Base-by-base conservation (phyloP, 495 filamentous ascomycete species). In the Cercophora sp. region DNA sequence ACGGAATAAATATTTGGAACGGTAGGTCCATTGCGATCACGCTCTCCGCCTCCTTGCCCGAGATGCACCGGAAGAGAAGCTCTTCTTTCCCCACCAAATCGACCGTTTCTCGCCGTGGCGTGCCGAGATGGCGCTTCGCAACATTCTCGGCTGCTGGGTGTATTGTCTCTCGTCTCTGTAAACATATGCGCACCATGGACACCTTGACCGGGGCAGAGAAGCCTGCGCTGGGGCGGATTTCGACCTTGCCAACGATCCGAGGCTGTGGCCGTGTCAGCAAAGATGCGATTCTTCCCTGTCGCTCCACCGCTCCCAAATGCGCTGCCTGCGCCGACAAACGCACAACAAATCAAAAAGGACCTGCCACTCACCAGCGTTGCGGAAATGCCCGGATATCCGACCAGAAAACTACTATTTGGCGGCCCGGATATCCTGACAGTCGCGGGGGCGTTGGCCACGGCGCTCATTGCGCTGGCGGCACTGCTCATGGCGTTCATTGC, bases 11-110 rank as follows among this genome's bases (percentile, higher is more conserved):
- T 40, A 98, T 79, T 13, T 96, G 87, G 59, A 98, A 98, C 8
- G 93, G 93, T 27, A 98, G 74, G 63, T 98, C 94, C 93, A 98
- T 98, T n/a, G 85, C 85, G 56, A 95, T 83, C 15, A 98, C 86
- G 54, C 81, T 86, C 60, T 97, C 93, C 48, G 81, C 85, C 59
- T 95, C 87, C 63, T 79, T 88, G 16, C 92, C 91, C 5, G 84
- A 76, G 2, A 85, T 77, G 64, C 91, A 96, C 51, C 91, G 84
- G 62, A 89, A 97, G 51, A 98, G 71, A 25, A 96, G 76, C 78
- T 96, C 86, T 70, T 97, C 94, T 64, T 96, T 96, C 51, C 94
- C 94, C 20, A 98, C 91, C 49, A 96, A 80, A 67, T 96, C 91
- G 31, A 84, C 84, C 27, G 89, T 86, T 65, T 98, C 93, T 65